Conservation (phyloP, 192 early-diverging fungal species). For the Backusella morwellensis region DNA sequence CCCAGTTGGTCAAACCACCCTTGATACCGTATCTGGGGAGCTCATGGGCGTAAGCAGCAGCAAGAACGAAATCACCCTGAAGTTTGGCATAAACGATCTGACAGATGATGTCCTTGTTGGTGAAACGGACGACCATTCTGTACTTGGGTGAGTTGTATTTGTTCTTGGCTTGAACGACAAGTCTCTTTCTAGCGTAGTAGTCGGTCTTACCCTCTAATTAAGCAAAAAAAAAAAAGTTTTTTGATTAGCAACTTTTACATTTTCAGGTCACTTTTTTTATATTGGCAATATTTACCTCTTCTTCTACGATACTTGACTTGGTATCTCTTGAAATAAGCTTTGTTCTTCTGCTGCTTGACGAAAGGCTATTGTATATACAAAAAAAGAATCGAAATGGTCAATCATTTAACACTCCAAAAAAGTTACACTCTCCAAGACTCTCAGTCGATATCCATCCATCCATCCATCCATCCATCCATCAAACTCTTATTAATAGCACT, state of each 20-base stretch:
- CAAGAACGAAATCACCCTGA: conserved; percentile 93
- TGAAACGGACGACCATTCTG: conserved; percentile 98
- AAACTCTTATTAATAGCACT: neutral
- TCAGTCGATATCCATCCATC: neutral
- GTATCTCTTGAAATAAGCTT: conserved; percentile 99
- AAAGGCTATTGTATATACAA: conserved; percentile 23
- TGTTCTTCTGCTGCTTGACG: conserved; percentile 42
- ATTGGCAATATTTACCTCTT: conserved; percentile 70
- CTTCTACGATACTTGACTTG: conserved; percentile 99
- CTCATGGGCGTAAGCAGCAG: conserved; percentile 96
- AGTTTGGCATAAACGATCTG: conserved; percentile 99
- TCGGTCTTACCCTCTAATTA: conserved; percentile 98
- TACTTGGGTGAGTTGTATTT: conserved; percentile 99
- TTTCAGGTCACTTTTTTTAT: neutral
- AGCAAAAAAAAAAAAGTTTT: neutral
- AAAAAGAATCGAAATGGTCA: neutral
- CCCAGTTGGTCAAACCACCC: conserved; percentile 99
- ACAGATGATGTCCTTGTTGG: conserved; percentile 96
- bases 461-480: conserved; percentile 13
- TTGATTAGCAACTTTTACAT: neutral
- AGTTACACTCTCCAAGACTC: neutral
- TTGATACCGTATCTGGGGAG: conserved; percentile 94
- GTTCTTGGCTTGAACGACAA: conserved; percentile 99
- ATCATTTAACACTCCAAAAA: neutral
- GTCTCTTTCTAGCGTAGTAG: conserved; percentile 99